A percentile compares a stretch with the other conserved stretches of the same genome.
Evolutionary conservation across 2,329 filamentous ascomycete species (phyloP).

Genomic region (Stachybotrys echinatus): DNA sequence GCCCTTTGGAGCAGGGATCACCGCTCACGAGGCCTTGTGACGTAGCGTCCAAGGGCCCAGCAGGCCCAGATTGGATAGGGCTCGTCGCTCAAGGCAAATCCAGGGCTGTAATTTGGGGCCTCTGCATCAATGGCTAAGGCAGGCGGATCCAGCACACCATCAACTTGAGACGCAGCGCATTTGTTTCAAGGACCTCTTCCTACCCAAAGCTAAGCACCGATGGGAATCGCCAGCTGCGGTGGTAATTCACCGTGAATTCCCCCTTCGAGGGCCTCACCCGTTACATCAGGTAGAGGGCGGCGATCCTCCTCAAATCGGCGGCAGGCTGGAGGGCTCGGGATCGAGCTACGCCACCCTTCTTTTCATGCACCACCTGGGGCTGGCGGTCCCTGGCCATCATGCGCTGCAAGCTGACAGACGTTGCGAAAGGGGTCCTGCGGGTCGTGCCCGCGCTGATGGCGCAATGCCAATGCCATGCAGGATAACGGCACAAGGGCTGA

Average conservation of each 20-base stretch:
- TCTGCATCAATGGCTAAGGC: background rate
- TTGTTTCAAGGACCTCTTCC: background rate
- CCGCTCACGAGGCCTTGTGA: background rate
- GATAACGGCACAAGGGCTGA: no score
- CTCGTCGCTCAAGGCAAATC: no score
- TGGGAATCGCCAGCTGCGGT: background rate
- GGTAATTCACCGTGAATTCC: background rate
- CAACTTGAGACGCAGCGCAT: background rate
- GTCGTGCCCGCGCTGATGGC: background rate
- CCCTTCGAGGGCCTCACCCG: background rate
- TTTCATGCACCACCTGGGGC: no score
- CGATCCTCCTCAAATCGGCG: background rate
- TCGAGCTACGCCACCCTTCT: no score
- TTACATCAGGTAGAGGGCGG: background rate
- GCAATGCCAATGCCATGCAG: background rate
- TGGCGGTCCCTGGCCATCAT: background rate
- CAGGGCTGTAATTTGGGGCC: no score
- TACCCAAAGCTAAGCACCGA: background rate
- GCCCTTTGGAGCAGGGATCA: background rate
- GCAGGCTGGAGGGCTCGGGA: background rate
- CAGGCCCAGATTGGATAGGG: no score
- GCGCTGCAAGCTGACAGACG: background rate
- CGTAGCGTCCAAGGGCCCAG: background rate
- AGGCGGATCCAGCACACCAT: background rate
- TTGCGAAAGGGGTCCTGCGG: background rate